Percentiles rank a stretch among this genome's conserved stretches.
phyloP scores from a whole-genome alignment of 2,329 filamentous ascomycete species.

The Hymenoscyphus repandus region DNA sequence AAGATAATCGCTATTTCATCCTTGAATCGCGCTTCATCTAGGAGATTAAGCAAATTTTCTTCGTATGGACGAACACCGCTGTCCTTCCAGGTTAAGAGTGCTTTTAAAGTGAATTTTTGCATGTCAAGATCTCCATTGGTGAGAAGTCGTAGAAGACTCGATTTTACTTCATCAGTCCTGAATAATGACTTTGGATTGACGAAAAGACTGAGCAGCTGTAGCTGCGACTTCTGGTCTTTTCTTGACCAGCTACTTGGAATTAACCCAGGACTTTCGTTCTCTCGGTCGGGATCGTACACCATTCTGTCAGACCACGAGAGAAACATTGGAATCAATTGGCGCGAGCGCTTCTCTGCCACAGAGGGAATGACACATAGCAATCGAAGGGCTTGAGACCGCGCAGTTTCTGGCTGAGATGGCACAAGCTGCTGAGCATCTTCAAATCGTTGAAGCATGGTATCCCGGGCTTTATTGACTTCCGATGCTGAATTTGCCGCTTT shows the following conservation, averaged over 20 bases:
- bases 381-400: constrained; percentile 73
- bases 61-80: constrained; percentile 70
- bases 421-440: constrained; percentile 55
- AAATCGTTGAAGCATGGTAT: constrained; percentile 59
- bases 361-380: constrained; percentile 68
- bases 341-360: constrained; percentile 80
- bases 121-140: constrained; percentile 87
- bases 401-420: constrained; percentile 46
- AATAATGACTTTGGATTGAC: constrained; percentile 81
- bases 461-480: constrained; percentile 46
- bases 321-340: constrained; percentile 78
- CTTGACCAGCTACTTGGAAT: constrained; percentile 57
- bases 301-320: constrained; percentile 67
- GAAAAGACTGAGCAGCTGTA: constrained; percentile 79
- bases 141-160: constrained; percentile 68
- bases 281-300: constrained; percentile 31
- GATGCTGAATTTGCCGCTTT: constrained; percentile 47
- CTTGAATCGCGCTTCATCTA: constrained; percentile 87
- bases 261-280: constrained; percentile 23
- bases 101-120: constrained; percentile 79
- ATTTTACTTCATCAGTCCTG: constrained; percentile 69
- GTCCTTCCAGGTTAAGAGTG: constrained; percentile 85
- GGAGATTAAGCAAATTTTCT: constrained; percentile 77
- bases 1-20: constrained; percentile 91
- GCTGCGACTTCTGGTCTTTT: constrained; percentile 76